Conservation (phyloP, 108 stramenopile genomes). For the Bacterosira constricta region DNA sequence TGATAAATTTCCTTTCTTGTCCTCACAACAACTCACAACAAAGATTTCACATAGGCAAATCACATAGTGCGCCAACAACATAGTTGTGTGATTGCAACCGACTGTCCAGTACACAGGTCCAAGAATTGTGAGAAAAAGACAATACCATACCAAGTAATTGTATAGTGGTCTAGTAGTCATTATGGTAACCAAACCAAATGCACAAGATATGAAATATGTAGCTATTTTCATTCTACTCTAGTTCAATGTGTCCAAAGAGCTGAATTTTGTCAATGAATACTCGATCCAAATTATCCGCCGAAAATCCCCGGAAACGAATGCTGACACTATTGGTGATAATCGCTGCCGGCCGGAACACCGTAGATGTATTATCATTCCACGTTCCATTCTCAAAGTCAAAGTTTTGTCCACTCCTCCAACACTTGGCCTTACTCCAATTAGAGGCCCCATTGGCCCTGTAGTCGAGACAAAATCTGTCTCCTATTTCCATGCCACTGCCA, state of each 20-base stretch:
- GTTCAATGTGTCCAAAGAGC: neutral
- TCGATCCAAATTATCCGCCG: neutral
- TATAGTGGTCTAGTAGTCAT: too few relatives aligned
- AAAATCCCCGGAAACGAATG: conserved; percentile 24
- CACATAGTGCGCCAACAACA: too few relatives aligned
- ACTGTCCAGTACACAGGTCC: too few relatives aligned
- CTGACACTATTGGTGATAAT: conserved; percentile 3
- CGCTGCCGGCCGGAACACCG: neutral
- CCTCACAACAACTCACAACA: too few relatives aligned
- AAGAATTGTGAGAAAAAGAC: too few relatives aligned
- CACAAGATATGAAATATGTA: neutral
- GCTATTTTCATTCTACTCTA: neutral
- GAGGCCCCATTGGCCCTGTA: conserved; percentile 11
- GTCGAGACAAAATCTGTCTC: conserved; percentile 42
- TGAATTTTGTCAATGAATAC: conserved; percentile 2
- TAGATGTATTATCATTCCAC: conserved; percentile 25
- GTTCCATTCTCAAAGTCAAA: conserved; percentile 19
- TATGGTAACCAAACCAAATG: too few relatives aligned
- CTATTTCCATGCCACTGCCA: conserved; percentile 29
- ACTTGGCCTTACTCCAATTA: conserved; percentile 17
- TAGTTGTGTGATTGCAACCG: too few relatives aligned
- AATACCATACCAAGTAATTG: too few relatives aligned
- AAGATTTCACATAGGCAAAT: too few relatives aligned
- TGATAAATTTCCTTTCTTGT: too few relatives aligned
- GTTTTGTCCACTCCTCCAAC: conserved; percentile 27